Evolutionary conservation across 371 early-diverging fungal species (phyloP).

Genomic region (Apophysomyces sp.): DNA sequence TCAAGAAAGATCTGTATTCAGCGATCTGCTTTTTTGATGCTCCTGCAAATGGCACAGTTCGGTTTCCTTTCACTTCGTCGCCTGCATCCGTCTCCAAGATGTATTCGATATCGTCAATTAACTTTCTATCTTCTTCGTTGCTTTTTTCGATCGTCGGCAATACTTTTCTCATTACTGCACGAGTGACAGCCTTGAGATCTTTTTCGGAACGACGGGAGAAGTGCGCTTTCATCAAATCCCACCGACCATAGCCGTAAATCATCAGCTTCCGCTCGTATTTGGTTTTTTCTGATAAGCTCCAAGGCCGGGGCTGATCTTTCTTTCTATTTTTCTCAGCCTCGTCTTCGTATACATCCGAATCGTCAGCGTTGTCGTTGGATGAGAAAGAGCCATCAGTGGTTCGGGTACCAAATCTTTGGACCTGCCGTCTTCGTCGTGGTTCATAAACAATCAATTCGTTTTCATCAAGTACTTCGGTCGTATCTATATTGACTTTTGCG

Average conservation of each 20-base stretch:
- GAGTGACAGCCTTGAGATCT: constrained; percentile 57
- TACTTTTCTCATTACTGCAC: constrained; percentile 39
- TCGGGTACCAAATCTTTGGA: constrained; percentile 54
- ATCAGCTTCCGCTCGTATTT: constrained; percentile 82
- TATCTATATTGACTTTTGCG: constrained; percentile 72
- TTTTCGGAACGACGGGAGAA: constrained; percentile 61
- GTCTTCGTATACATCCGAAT: constrained; percentile 49
- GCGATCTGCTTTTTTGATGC: constrained; percentile 62
- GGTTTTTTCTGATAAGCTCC: constrained; percentile 77
- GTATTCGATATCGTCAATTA: constrained; percentile 41
- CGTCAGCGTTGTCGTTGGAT: constrained; percentile 45
- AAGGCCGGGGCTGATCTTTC: constrained; percentile 49
- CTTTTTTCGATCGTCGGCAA: constrained; percentile 31
- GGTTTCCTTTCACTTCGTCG: constrained; percentile 30
- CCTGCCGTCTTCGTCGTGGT: constrained; percentile 66
- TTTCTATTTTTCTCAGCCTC: constrained; percentile 24
- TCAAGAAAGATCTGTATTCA: constrained; percentile 67
- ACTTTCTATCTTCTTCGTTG: constrained; percentile 47
- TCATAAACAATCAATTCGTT: constrained; percentile 66
- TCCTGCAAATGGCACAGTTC: constrained; percentile 58
- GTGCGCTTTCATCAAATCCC: constrained; percentile 66
- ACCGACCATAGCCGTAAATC: constrained; percentile 79
- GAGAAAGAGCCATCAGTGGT: constrained; percentile 36
- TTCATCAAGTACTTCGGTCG: constrained; percentile 52
- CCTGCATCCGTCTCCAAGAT: constrained; percentile 34